Conservation (phyloP, 345 rosid genomes). For the Viola odorata region DNA sequence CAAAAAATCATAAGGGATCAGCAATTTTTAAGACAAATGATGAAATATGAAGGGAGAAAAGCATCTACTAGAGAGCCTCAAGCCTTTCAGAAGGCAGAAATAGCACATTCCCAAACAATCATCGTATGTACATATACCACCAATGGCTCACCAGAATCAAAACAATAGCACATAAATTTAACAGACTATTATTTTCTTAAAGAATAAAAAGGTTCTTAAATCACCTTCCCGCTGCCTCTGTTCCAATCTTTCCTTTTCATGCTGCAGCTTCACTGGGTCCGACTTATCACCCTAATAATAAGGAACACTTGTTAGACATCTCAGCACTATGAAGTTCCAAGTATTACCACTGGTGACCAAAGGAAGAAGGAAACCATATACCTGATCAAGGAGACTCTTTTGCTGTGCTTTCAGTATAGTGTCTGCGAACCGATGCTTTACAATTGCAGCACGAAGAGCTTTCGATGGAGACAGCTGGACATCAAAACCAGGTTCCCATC, state of each 20-base stretch:
- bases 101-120: no score
- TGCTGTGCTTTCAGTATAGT: slow-evolving; percentile 67
- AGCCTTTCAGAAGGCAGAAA: no score
- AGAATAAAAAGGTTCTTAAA: slow-evolving; percentile 1
- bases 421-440: slow-evolving; percentile 69
- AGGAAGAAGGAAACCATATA: slow-evolving; percentile 11
- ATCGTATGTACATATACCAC: no score
- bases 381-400: slow-evolving; percentile 55
- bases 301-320: background rate
- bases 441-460: slow-evolving; percentile 76
- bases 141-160: no score
- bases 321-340: background rate
- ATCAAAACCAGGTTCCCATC: slow-evolving; percentile 32
- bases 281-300: slow-evolving; percentile 52
- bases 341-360: no score
- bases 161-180: no score
- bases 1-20: background rate
- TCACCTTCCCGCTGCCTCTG: slow-evolving; percentile 71
- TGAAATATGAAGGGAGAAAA: background rate
- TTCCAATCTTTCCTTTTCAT: slow-evolving; percentile 64
- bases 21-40: background rate
- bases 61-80: no score
- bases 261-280: slow-evolving; percentile 50
- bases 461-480: slow-evolving; percentile 60
- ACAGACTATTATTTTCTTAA: no score